Evolutionary conservation across 306 rosid species (phyloP).

Genomic region (Gynostemma pentaphyllum): DNA sequence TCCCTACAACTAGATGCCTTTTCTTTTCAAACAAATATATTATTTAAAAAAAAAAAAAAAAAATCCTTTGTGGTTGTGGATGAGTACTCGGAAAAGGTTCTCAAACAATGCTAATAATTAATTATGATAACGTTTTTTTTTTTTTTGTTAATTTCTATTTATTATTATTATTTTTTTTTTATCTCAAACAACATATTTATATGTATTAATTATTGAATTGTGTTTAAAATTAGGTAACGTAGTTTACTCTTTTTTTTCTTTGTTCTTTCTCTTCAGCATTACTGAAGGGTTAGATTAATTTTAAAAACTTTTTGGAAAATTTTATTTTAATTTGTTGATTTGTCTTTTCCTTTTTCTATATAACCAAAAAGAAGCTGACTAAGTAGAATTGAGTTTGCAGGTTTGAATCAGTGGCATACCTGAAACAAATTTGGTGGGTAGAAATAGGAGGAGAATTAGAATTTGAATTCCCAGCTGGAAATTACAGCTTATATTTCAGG

Average conservation of each 20-base stretch:
- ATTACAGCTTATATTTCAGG: slow-evolving; percentile 47
- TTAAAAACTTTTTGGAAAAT: no score
- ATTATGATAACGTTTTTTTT: not conserved
- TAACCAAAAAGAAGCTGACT: no score
- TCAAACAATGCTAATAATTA: no score
- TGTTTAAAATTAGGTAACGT: no score
- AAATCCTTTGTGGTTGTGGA: no score
- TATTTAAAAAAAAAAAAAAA: not conserved
- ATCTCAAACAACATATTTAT: no score
- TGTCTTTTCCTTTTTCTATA: no score
- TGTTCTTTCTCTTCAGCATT: no score
- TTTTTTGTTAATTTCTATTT: not conserved
- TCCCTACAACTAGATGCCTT: not conserved
- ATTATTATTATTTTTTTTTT: not conserved
- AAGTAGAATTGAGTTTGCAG: slow-evolving; percentile 22
- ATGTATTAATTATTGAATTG: no score
- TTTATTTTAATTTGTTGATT: no score
- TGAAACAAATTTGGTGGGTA: slow-evolving; percentile 89
- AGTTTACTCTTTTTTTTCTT: no score
- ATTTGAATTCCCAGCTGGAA: slow-evolving; percentile 60
- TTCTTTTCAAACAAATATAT: not conserved
- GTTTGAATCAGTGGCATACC: slow-evolving; percentile 60
- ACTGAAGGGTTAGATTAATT: no score
- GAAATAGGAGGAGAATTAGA: slow-evolving; percentile 65
- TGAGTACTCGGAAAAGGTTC: not conserved